Conservation (phyloP, 2,329 filamentous ascomycete genomes). For the Trichoderma arundinaceum region DNA sequence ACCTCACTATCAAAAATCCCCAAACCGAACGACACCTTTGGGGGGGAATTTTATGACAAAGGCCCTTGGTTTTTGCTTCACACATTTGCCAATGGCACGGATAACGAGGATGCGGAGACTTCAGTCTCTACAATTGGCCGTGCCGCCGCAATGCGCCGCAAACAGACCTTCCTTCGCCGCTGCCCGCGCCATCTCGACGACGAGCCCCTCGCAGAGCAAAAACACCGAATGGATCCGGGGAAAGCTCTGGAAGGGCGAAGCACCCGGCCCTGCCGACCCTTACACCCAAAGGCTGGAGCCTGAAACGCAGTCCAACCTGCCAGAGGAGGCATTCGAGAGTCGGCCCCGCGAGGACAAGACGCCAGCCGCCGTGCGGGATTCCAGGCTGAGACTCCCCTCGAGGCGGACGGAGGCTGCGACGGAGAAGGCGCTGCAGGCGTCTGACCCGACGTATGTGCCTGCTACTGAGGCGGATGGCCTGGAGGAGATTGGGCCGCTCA, state of each 20-base stretch:
- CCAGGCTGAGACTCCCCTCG: constrained; percentile 45
- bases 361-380: constrained; percentile 39
- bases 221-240: constrained; percentile 48
- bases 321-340: constrained; percentile 41
- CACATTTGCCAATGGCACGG: constrained; percentile 48
- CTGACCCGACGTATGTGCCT: constrained; percentile 52
- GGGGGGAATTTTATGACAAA: not conserved
- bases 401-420: constrained; percentile 43
- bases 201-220: constrained; percentile 41
- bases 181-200: constrained; percentile 45
- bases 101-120: constrained; percentile 49
- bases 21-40: not conserved
- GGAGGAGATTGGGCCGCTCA: constrained; percentile 54
- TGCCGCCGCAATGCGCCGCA: constrained; percentile 36
- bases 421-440: constrained; percentile 42
- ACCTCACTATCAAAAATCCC: constrained; percentile 5
- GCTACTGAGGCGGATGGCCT: constrained; percentile 54
- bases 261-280: constrained; percentile 48
- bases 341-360: constrained; percentile 35
- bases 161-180: constrained; percentile 40
- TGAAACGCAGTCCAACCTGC: constrained; percentile 41
- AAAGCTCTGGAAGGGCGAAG: constrained; percentile 50
- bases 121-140: constrained; percentile 40
- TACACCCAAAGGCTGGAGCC: constrained; percentile 45
- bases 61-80: not conserved